Evolutionary conservation across 192 early-diverging fungal species (phyloP).

Genomic region (Coemansia sp.): DNA sequence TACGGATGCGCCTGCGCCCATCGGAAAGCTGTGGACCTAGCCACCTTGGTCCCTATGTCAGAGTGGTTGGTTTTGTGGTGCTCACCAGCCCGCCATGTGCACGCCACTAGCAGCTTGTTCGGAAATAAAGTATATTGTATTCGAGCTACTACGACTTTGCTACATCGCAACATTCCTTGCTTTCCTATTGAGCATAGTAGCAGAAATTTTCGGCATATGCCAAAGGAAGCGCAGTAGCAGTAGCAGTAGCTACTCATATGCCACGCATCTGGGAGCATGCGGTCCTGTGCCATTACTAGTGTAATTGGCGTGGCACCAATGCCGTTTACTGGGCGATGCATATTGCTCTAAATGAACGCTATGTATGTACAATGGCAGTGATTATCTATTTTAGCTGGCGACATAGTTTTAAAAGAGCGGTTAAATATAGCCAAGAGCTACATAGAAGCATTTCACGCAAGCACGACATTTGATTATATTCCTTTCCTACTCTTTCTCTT

Average conservation of each 20-base stretch:
- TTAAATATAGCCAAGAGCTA: slow-evolving; percentile 2
- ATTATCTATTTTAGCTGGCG: background rate
- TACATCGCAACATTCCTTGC: too few relatives aligned
- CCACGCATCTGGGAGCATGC: background rate
- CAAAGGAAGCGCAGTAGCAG: background rate
- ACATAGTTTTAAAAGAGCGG: background rate
- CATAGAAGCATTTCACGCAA: background rate
- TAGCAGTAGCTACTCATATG: slow-evolving; percentile 4
- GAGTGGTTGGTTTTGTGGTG: background rate
- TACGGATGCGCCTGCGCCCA: slow-evolving; percentile 23
- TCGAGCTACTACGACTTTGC: too few relatives aligned
- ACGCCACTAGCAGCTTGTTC: background rate
- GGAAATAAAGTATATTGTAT: background rate
- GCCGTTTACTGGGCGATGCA: background rate
- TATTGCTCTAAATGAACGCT: slow-evolving; percentile 2
- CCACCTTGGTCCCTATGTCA: background rate
- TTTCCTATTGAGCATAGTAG: background rate
- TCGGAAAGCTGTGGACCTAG: slow-evolving; percentile 38
- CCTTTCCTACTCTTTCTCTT: background rate
- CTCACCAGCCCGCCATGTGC: background rate
- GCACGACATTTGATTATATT: background rate
- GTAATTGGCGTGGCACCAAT: background rate
- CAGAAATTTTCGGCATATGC: background rate
- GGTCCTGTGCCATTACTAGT: slow-evolving; percentile 7
- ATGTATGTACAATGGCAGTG: slow-evolving; percentile 6